Evolutionary conservation across 257 asterid genomes (phyloP).

Genomic region (Misopates orontium): DNA sequence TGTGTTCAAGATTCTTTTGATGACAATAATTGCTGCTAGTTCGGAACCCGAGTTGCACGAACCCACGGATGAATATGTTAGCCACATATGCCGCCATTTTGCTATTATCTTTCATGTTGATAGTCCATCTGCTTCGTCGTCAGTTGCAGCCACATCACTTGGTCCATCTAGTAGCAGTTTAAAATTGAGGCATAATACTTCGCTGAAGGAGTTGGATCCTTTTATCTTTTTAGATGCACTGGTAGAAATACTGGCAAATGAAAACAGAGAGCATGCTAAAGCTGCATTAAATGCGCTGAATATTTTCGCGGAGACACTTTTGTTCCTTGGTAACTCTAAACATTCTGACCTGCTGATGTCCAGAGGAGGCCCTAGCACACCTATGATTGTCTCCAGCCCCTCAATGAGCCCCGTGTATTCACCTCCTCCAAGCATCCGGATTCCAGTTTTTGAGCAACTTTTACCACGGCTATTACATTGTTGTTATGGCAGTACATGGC

Average conservation of each 20-base stretch:
- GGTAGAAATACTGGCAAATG: slow-evolving; percentile 90
- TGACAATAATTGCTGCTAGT: slow-evolving; percentile 92
- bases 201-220: slow-evolving; percentile 96
- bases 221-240: slow-evolving; percentile 92
- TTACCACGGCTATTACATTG: slow-evolving; percentile 93
- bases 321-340: slow-evolving; percentile 89
- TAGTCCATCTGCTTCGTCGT: slow-evolving; percentile 51
- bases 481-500: slow-evolving; percentile 94
- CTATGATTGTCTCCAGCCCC: slow-evolving; percentile 98
- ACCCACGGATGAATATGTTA: slow-evolving; percentile 76
- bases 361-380: slow-evolving; percentile 94
- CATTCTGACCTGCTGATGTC: slow-evolving; percentile 72
- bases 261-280: slow-evolving; percentile 86
- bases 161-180: slow-evolving; percentile 59
- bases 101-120: slow-evolving; percentile 93
- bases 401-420: slow-evolving; percentile 98
- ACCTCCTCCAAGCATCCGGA: slow-evolving; percentile 95
- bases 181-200: slow-evolving; percentile 60
- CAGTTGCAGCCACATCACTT: slow-evolving; percentile 46
- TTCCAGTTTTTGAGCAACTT: slow-evolving; percentile 96
- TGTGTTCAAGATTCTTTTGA: slow-evolving; percentile 89
- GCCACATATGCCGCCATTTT: slow-evolving; percentile 86
- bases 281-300: slow-evolving; percentile 87
- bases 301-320: slow-evolving; percentile 75
- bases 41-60: slow-evolving; percentile 86